Base-by-base conservation (phyloP, 192 early-diverging fungal species). In the Backusella tarrabulga region DNA sequence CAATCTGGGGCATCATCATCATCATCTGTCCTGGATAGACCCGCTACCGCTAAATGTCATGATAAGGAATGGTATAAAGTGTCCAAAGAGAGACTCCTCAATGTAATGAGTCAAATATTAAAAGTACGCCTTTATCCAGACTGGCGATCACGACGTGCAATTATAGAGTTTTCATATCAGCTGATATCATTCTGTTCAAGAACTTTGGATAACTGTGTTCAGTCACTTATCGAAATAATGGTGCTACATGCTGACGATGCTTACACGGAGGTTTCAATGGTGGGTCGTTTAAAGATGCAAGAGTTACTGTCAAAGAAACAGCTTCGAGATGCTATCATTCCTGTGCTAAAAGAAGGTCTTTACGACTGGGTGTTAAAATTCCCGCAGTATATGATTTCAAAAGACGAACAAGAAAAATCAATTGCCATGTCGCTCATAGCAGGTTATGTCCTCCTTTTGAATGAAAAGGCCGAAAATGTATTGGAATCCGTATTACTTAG, bases 311-410 rank as follows among this genome's bases (percentile, higher is more conserved):
- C 35, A 2, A n/a, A 70, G 6, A 36, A 71, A 6, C 32, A 50
- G 1, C 80, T 81, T 74, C 7, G 17, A 19, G 71, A 60, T 29
- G 67, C 15, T 21, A 66, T 87, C 12, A 52, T 77, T 34, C 83
- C 81, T 34, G 76, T 80, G 5, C 15, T 87, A 41, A 87, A 87
- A 52, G 66, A 80, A 77, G 83, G 60, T 29, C 71, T 87, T 3
- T 73, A 83, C 34, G 54, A 68, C 12, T 76, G 77, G 73, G 72
- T 87, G 34, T 42, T 56, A 34, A 68, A 72, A 3, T 73, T 87
- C 9, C 83, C 85, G 34, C 69, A 76, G 35, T 79, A 78, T 35
- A 42, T 87, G 19, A 80, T 81, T 0, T 78, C 79, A 2, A 34
- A 76, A 42, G 80, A 81, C 21, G 85, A 85, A 23, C 54, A 60